Evolutionary conservation across 2,329 filamentous ascomycete species (phyloP).

Genomic region (Cladorrhinum sp.): DNA sequence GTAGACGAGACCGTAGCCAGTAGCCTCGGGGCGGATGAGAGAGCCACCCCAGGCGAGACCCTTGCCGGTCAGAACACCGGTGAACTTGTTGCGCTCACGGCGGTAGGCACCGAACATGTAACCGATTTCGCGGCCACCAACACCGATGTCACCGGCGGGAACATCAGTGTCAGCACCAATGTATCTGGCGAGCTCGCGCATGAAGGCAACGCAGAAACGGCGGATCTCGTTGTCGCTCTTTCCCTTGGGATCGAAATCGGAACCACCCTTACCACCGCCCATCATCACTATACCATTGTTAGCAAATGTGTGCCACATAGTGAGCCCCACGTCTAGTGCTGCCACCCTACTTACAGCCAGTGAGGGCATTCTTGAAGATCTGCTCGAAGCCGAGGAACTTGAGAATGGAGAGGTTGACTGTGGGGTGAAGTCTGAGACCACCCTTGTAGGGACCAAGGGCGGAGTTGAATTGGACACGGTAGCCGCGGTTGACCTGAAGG

Average conservation of each 20-base stretch:
- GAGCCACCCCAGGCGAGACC: constrained; percentile 88
- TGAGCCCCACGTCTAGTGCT: neutral
- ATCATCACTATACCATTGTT: constrained; percentile 64
- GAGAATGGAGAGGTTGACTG: constrained; percentile 75
- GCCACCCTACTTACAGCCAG: constrained; percentile 65
- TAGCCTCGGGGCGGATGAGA: constrained; percentile 91
- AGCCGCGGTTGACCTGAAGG: constrained; percentile 89
- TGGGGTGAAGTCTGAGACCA: constrained; percentile 90
- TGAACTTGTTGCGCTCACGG: constrained; percentile 82
- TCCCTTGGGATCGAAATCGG: constrained; percentile 98
- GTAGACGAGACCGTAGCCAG: constrained; percentile 94
- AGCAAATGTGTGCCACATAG: constrained; percentile 24
- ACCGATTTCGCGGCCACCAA: constrained; percentile 86
- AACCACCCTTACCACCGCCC: constrained; percentile 95
- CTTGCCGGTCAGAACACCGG: constrained; percentile 96
- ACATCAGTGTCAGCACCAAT: constrained; percentile 96
- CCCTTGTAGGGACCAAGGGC: constrained; percentile 98
- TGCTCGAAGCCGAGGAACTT: constrained; percentile 99
- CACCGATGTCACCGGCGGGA: constrained; percentile 95
- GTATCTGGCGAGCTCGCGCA: constrained; percentile 92
- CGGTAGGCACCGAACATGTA: constrained; percentile 95
- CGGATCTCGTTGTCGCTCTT: constrained; percentile 97
- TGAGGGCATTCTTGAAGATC: constrained; percentile 99
- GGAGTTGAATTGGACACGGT: constrained; percentile 97
- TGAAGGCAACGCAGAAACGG: constrained; percentile 93